Percentiles rank a stretch among this genome's conserved stretches.
phyloP scores from a whole-genome alignment of 2,329 filamentous ascomycete genomes.

The Arthrinium phaeospermum region DNA sequence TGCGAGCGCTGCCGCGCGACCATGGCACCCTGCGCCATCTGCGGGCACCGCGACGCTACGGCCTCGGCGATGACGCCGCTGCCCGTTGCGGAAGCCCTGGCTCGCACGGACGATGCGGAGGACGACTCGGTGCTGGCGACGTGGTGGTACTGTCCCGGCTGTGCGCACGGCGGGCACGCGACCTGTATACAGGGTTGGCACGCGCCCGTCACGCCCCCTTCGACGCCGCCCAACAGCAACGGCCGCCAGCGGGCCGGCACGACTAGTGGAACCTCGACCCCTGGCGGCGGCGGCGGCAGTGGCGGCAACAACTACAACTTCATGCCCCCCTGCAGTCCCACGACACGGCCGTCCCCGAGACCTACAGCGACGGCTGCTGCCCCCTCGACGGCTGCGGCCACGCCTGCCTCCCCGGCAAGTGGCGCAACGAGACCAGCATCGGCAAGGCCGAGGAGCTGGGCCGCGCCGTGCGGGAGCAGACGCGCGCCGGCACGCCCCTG shows the following conservation, averaged over 20 bases:
- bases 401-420: slow-evolving; percentile 64
- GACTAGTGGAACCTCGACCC: slow-evolving; percentile 22
- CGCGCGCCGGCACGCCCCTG: slow-evolving; percentile 30
- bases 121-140: slow-evolving; percentile 44
- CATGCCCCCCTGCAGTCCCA: slow-evolving; percentile 18
- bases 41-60: slow-evolving; percentile 57
- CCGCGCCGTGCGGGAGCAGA: slow-evolving; percentile 52
- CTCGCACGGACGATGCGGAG: slow-evolving; percentile 19
- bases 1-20: slow-evolving; percentile 61
- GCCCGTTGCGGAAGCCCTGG: slow-evolving; percentile 33
- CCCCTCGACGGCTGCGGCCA: slow-evolving; percentile 70
- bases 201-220: slow-evolving; percentile 37
- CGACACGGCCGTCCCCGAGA: slow-evolving; percentile 39
- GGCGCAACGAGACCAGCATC: slow-evolving; percentile 54
- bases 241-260: background rate
- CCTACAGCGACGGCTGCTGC: slow-evolving; percentile 62
- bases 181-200: slow-evolving; percentile 67
- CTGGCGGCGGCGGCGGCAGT: slow-evolving; percentile 1
- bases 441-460: slow-evolving; percentile 58
- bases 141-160: slow-evolving; percentile 70
- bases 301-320: background rate
- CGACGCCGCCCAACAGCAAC: background rate
- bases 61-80: slow-evolving; percentile 40
- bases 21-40: slow-evolving; percentile 65
- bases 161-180: slow-evolving; percentile 67